Conservation (phyloP, 2,329 filamentous ascomycete species). For the Teratosphaeria destructans region DNA sequence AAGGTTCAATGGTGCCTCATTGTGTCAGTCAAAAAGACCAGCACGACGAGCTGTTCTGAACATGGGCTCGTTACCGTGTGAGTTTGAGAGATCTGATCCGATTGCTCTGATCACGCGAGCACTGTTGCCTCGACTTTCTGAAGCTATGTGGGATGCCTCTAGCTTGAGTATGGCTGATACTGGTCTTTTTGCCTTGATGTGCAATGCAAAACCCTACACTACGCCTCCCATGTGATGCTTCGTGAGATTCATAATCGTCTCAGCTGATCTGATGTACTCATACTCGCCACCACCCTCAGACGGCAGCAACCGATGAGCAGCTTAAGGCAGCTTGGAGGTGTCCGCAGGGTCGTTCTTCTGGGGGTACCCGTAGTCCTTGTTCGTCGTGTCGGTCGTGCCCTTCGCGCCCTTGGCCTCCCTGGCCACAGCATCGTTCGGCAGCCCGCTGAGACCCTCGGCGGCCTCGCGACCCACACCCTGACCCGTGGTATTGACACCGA, state of each 20-base stretch:
- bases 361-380: conserved; percentile 26
- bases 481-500: conserved; percentile 44
- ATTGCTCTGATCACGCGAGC: background rate
- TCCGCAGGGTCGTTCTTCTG: conserved; percentile 29
- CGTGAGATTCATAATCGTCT: background rate
- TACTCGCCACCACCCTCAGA: background rate
- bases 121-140: background rate
- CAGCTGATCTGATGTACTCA: background rate
- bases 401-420: conserved; percentile 35
- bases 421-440: conserved; percentile 51
- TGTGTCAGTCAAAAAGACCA: background rate
- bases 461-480: conserved; percentile 51
- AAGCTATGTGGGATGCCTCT: background rate
- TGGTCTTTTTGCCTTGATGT: background rate
- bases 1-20: background rate
- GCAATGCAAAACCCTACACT: background rate
- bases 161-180: background rate
- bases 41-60: too few species aligned
- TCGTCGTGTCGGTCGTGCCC: background rate
- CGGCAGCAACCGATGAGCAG: background rate
- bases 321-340: background rate
- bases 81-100: background rate
- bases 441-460: conserved; percentile 44
- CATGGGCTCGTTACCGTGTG: background rate
- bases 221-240: background rate